Evolutionary conservation across 2,329 filamentous ascomycete species (phyloP).

Genomic region (Trichoderma sp.): DNA sequence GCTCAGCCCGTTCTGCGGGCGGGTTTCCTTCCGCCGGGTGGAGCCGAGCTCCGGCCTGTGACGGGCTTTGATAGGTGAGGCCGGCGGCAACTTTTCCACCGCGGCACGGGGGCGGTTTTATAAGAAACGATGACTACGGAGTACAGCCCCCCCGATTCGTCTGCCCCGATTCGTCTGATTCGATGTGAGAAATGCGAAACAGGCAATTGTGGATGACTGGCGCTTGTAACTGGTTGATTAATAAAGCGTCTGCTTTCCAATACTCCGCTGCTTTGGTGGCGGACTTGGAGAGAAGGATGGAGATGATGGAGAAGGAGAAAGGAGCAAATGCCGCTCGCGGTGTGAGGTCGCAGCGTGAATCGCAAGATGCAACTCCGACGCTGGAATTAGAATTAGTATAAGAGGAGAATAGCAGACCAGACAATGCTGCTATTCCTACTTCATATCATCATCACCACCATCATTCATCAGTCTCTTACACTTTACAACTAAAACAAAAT

Average conservation of each 20-base stretch:
- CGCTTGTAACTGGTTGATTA: not conserved
- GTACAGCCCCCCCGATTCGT: not conserved
- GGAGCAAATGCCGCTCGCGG: not conserved
- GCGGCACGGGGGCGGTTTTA: not conserved
- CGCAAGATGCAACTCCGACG: not conserved
- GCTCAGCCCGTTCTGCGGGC: not conserved
- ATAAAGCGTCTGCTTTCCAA: not conserved
- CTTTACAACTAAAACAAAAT: not conserved
- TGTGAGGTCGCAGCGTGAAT: not conserved
- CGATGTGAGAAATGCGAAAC: not conserved
- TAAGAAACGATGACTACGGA: not conserved
- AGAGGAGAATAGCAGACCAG: not conserved
- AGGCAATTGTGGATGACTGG: not conserved
- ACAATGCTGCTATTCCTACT: accelerated
- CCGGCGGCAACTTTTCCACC: slow-evolving; percentile 6
- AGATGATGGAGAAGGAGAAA: not conserved
- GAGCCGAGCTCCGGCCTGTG: not conserved
- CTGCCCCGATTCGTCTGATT: not conserved
- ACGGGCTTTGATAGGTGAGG: not conserved
- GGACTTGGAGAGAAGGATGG: not conserved
- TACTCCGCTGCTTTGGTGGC: not conserved
- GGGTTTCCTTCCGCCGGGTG: slow-evolving; percentile 10
- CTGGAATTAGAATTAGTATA: not conserved
- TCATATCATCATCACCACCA: not conserved
- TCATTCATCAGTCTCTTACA: not conserved